Evolutionary conservation across 441 rosid genomes (phyloP).

Genomic region (Populus hybrid): DNA sequence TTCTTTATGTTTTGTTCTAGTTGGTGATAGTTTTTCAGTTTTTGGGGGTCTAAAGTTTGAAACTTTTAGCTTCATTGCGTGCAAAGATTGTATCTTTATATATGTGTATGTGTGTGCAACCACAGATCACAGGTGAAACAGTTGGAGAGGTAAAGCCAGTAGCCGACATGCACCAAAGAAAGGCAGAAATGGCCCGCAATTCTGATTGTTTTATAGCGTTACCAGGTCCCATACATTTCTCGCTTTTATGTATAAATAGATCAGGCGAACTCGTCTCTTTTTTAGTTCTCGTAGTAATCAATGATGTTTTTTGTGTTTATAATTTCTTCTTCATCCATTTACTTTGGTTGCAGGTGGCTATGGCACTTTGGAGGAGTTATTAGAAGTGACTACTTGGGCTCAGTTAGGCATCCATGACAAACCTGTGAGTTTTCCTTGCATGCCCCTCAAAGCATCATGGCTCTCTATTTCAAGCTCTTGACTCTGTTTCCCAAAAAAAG

Average conservation of each 20-base stretch:
- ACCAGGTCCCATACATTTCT: slow-evolving; percentile 58
- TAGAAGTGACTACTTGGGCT: slow-evolving; percentile 96
- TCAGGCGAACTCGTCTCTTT: neutral
- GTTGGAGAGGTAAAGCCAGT: slow-evolving; percentile 87
- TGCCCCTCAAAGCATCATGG: neutral
- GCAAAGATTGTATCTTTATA: neutral
- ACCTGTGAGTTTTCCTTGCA: slow-evolving; percentile 54
- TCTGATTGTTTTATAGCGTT: slow-evolving; percentile 96
- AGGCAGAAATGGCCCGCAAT: slow-evolving; percentile 93
- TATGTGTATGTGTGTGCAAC: slow-evolving; percentile 20
- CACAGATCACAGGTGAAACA: slow-evolving; percentile 85
- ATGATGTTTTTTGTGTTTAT: neutral
- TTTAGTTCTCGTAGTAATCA: neutral
- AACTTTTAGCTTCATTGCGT: too few relatives aligned
- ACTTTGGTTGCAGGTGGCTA: slow-evolving; percentile 64
- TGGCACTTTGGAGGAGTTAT: slow-evolving; percentile 88
- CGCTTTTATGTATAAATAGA: neutral
- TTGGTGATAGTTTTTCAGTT: too few relatives aligned
- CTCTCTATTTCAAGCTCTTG: neutral
- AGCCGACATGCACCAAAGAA: slow-evolving; percentile 95
- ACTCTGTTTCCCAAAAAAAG: neutral
- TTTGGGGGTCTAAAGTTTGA: too few relatives aligned
- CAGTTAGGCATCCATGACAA: slow-evolving; percentile 97
- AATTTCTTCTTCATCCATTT: neutral
- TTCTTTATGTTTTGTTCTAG: neutral